Percentiles rank a stretch among this genome's conserved stretches.
phyloP scores from a whole-genome alignment of 2,329 filamentous ascomycete genomes.

The Trichoderma endophyticum region DNA sequence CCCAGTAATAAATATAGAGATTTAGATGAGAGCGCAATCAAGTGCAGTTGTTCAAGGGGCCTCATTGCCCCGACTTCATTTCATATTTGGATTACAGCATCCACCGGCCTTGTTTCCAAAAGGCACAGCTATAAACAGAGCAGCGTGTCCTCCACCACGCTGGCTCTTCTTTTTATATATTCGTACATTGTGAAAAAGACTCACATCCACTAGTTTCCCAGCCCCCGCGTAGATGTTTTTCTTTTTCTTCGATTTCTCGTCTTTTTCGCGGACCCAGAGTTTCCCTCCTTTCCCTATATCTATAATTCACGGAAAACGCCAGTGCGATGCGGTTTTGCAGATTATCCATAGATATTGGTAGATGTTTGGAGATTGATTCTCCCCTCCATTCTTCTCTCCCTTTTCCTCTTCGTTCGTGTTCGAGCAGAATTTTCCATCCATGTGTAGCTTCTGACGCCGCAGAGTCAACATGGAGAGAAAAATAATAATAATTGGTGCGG shows the following conservation, averaged over 20 bases:
- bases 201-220: not conserved
- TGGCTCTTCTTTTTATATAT: conserved; percentile 1
- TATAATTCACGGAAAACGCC: conserved; percentile 36
- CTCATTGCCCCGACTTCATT: not conserved
- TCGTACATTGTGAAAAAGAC: conserved; percentile 3
- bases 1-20: not conserved
- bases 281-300: conserved; percentile 19
- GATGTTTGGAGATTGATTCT: not conserved
- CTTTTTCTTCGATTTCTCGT: not conserved
- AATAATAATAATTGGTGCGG: not conserved
- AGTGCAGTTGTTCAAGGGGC: not conserved
- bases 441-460: not conserved
- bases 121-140: not conserved
- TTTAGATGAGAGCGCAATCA: not conserved
- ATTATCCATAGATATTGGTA: conserved; percentile 22
- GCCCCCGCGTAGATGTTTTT: not conserved
- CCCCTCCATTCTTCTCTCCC: not conserved
- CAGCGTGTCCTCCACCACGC: not conserved
- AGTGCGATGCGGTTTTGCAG: conserved; percentile 30
- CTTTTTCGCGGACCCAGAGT: not conserved
- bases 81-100: not conserved
- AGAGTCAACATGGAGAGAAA: not conserved
- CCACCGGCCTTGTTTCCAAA: conserved; percentile 7
- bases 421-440: not conserved
- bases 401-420: conserved; percentile 16